Conservation (phyloP, 2,329 filamentous ascomycete genomes). For the Ophiostoma australiae region DNA sequence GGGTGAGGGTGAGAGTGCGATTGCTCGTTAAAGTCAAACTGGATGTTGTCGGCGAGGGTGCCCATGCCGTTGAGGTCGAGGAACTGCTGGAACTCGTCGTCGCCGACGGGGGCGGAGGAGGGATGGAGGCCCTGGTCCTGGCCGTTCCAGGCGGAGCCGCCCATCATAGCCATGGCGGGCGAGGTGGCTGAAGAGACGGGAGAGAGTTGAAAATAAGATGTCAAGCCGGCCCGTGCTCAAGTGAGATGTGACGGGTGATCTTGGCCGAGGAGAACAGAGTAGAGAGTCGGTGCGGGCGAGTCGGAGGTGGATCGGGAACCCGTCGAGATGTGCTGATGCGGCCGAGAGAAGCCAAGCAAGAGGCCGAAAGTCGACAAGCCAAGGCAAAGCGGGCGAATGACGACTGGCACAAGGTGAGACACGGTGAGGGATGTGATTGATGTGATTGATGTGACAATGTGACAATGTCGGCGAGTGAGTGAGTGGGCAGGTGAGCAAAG, state of each 20-base stretch:
- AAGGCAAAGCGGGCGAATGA: not conserved
- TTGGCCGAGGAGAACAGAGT: not conserved
- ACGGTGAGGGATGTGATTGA: not conserved
- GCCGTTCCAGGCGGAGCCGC: conserved; percentile 50
- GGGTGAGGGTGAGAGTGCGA: conserved; percentile 32
- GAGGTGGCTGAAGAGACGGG: not conserved
- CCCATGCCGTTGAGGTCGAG: conserved; percentile 56
- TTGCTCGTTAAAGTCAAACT: conserved; percentile 58
- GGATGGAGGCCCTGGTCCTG: conserved; percentile 52
- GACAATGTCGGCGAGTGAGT: not conserved
- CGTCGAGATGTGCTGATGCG: not conserved
- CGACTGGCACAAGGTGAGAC: not conserved
- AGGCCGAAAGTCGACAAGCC: not conserved
- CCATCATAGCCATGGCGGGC: conserved; percentile 44
- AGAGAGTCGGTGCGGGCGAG: not conserved
- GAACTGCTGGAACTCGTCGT: conserved; percentile 62
- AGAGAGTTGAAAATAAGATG: no score
- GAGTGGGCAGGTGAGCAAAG: not conserved
- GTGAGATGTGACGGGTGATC: not conserved
- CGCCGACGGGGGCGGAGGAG: conserved; percentile 35
- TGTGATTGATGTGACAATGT: no score
- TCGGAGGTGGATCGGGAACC: not conserved
- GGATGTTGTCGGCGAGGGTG: conserved; percentile 49
- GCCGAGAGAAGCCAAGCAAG: not conserved
- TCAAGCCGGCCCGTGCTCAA: not conserved